A percentile compares a stretch with the other conserved stretches of the same genome.
These are phyloP conservation scores for Panaeolus papilionaceus DNA, from an alignment of 768 basidiomycete genomes.

Conservation along the genomic window DNA sequence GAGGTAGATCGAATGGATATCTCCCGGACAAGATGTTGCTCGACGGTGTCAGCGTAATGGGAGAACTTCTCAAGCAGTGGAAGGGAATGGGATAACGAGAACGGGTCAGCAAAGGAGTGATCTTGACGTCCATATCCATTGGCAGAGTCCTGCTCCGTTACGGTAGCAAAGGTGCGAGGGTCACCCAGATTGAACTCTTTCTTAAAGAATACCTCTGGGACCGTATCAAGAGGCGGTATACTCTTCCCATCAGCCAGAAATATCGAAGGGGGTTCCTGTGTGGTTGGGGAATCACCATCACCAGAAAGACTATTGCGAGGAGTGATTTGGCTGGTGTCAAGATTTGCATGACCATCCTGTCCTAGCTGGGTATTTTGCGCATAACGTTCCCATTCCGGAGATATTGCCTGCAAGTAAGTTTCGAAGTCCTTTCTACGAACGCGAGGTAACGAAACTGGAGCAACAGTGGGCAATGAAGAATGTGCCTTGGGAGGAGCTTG, in stretches of 20 bases:
- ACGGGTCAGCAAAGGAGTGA: slow-evolving; percentile 52
- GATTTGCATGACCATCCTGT: slow-evolving; percentile 45
- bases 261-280: slow-evolving; percentile 31
- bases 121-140: slow-evolving; percentile 34
- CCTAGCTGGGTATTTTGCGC: slow-evolving; percentile 51
- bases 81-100: slow-evolving; percentile 67
- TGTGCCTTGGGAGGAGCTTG: slow-evolving; percentile 90
- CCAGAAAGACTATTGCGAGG: slow-evolving; percentile 31
- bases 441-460: slow-evolving; percentile 78
- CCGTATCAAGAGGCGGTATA: slow-evolving; percentile 73
- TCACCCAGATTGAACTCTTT: slow-evolving; percentile 81
- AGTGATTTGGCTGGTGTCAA: slow-evolving; percentile 38
- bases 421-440: slow-evolving; percentile 87
- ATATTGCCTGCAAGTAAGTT: slow-evolving; percentile 73
- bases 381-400: slow-evolving; percentile 81
- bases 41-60: slow-evolving; percentile 91
- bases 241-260: slow-evolving; percentile 41
- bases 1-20: slow-evolving; percentile 90
- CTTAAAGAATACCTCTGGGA: slow-evolving; percentile 86
- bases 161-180: slow-evolving; percentile 75
- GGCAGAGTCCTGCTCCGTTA: slow-evolving; percentile 63
- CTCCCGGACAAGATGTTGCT: slow-evolving; percentile 93
- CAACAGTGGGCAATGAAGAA: slow-evolving; percentile 74
- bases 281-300: slow-evolving; percentile 23
- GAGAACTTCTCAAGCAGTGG: slow-evolving; percentile 90